A percentile compares a stretch with the other conserved stretches of the same genome.
These are phyloP conservation scores for Parachaetomium inaequale DNA, from an alignment of 495 filamentous ascomycete species.

Conservation along the genomic window DNA sequence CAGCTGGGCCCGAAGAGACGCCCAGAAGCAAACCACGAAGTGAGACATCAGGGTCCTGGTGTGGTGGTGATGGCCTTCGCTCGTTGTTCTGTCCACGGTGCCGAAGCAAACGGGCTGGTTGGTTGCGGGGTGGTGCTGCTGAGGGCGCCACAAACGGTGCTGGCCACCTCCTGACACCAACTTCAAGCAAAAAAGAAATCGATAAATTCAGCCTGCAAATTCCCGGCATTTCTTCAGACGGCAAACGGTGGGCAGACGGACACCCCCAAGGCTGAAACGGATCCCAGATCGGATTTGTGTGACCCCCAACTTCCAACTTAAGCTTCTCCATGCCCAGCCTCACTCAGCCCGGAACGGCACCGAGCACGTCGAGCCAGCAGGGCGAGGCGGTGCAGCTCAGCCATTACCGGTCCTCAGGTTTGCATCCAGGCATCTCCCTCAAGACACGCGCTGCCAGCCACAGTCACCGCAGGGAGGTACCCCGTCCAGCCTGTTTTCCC, in stretches of 20 bases:
- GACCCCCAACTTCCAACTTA: background rate
- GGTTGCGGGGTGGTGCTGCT: background rate
- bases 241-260: slow-evolving; percentile 3
- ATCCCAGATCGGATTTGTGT: slow-evolving; percentile 1
- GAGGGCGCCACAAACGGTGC: background rate
- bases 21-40: slow-evolving; percentile 12
- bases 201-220: slow-evolving; percentile 1
- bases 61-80: background rate
- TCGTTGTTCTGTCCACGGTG: slow-evolving; percentile 1
- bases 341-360: slow-evolving; percentile 1
- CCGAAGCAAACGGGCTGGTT: slow-evolving; percentile 9
- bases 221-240: background rate
- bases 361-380: background rate
- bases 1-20: slow-evolving; percentile 8
- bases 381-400: slow-evolving; percentile 13
- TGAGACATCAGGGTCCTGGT: slow-evolving; percentile 11
- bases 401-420: background rate
- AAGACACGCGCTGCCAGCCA: background rate
- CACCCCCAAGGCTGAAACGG: background rate
- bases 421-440: background rate
- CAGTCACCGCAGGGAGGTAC: background rate
- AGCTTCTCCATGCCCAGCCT: background rate
- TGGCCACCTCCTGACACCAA: background rate
- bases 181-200: background rate
- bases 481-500: background rate